Base-by-base conservation (phyloP, 352 stramenopile genomes). In the Globisporangium polare region DNA sequence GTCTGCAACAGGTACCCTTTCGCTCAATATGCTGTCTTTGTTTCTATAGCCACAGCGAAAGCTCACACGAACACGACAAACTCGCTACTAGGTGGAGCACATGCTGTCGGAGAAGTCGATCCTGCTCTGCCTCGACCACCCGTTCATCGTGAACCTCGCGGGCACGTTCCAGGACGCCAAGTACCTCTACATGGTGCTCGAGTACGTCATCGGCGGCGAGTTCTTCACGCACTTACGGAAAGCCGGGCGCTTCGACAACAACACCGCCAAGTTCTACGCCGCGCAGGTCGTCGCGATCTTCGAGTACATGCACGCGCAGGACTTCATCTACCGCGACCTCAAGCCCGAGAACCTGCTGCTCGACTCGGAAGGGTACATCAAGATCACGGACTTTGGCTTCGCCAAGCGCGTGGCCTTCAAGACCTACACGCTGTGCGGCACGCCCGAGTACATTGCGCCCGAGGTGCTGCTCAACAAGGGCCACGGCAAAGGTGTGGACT, bases 271-370 rank as follows among this genome's bases (percentile, higher is more conserved):
- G 60, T 98, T 98, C 68, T 98, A 97, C 73, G 83, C 89, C 60
- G 90, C 92, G 17, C 92, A 98, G 57, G 89, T 99, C 41, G 85
- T 97, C 46, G 80, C 96, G 10, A 98, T 98, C 67, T 99, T 99
- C 65, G 94, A 98, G 78, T 98, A 98, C 75, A 84, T 99, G 68
- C 96, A 99, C 71, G 86, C 71, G 29, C 94, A 97, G 68, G 89
- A 98, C 75, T 97, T 98, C 65, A 98, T 99, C 68, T 99, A 99
- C 78, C 89, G 96, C n/a, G 96, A 99, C 77, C 78, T 99, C 50
- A 97, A 97, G 71, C 90, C 92, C 2, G 92, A 98, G 68, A 98
- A 99, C 71, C 74, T 99, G 62, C 74, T 99, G 46, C 83, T 99
- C 17, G 95, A 99, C 67, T 89, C 78, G 51, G 75, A 95, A 59